Conservation (phyloP, 345 rosid species). For the Excoecaria cochinchinensis region DNA sequence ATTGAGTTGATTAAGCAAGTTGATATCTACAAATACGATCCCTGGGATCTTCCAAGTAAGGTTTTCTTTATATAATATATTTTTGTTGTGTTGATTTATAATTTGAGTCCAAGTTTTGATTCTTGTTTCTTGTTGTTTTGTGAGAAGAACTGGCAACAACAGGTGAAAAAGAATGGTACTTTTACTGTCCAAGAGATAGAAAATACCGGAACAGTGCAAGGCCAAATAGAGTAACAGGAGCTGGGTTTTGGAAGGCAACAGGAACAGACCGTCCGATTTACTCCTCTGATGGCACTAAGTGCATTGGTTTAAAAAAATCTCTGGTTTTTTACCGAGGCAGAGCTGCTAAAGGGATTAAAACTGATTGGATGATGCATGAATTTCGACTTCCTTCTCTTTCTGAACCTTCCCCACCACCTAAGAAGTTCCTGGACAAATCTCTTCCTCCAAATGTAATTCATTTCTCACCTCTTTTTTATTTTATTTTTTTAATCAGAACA, state of each 20-base stretch:
- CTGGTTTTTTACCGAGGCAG: slow-evolving; percentile 89
- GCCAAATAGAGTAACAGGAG: slow-evolving; percentile 91
- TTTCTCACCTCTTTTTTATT: not conserved
- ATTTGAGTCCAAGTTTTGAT: not conserved
- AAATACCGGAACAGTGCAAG: slow-evolving; percentile 88
- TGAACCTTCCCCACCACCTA: slow-evolving; percentile 49
- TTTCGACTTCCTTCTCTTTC: slow-evolving; percentile 76
- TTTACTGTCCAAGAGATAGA: slow-evolving; percentile 87
- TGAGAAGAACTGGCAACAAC: slow-evolving; percentile 56
- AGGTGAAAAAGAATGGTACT: slow-evolving; percentile 96
- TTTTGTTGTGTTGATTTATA: no score
- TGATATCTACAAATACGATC: slow-evolving; percentile 87
- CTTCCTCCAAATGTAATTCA: slow-evolving; percentile 58
- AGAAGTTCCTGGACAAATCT: slow-evolving; percentile 55
- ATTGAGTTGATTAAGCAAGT: slow-evolving; percentile 89
- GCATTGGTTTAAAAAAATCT: slow-evolving; percentile 92
- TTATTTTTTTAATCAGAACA: no score
- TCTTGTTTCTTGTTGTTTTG: not conserved
- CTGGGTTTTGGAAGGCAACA: slow-evolving; percentile 96
- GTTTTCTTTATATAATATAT: not conserved
- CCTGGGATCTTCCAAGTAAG: slow-evolving; percentile 99
- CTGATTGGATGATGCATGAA: slow-evolving; percentile 99
- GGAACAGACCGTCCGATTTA: slow-evolving; percentile 97
- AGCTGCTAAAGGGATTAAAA: slow-evolving; percentile 90
- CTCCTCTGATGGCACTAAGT: slow-evolving; percentile 62